Evolutionary conservation across 2,329 filamentous ascomycete species (phyloP).

Genomic region (Aspergillus proliferans): DNA sequence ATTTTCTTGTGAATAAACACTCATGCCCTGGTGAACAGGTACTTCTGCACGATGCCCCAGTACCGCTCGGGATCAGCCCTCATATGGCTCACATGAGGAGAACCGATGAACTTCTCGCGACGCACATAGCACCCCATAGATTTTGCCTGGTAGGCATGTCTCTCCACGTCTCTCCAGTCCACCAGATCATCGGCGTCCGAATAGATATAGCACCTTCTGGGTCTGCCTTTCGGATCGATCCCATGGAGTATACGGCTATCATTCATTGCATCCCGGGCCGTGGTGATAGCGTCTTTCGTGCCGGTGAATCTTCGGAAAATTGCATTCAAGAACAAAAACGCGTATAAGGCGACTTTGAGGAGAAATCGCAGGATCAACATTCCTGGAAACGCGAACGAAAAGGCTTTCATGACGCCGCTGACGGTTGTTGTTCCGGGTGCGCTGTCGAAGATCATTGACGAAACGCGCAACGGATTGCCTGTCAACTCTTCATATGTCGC

Average conservation of each 20-base stretch:
- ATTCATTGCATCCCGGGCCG: slow-evolving; percentile 26
- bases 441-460: slow-evolving; percentile 42
- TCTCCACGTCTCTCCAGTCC: slow-evolving; percentile 30
- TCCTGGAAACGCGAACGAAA: slow-evolving; percentile 31
- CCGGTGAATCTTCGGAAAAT: slow-evolving; percentile 13
- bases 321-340: slow-evolving; percentile 15
- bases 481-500: slow-evolving; percentile 30
- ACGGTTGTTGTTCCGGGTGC: slow-evolving; percentile 36
- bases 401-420: slow-evolving; percentile 21
- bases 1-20: background rate
- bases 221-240: slow-evolving; percentile 4
- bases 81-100: slow-evolving; percentile 38
- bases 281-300: slow-evolving; percentile 18
- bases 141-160: slow-evolving; percentile 29
- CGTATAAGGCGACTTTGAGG: slow-evolving; percentile 19
- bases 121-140: slow-evolving; percentile 26
- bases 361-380: slow-evolving; percentile 25
- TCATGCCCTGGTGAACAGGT: slow-evolving; percentile 9
- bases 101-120: slow-evolving; percentile 30
- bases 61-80: slow-evolving; percentile 32
- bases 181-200: slow-evolving; percentile 35
- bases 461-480: slow-evolving; percentile 31
- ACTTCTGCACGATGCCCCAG: slow-evolving; percentile 29
- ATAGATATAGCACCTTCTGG: slow-evolving; percentile 34
- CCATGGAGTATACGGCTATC: slow-evolving; percentile 18